These are phyloP conservation scores for Puya raimondii DNA, from an alignment of 176 grass and related monocot species.

Conservation along the genomic window DNA sequence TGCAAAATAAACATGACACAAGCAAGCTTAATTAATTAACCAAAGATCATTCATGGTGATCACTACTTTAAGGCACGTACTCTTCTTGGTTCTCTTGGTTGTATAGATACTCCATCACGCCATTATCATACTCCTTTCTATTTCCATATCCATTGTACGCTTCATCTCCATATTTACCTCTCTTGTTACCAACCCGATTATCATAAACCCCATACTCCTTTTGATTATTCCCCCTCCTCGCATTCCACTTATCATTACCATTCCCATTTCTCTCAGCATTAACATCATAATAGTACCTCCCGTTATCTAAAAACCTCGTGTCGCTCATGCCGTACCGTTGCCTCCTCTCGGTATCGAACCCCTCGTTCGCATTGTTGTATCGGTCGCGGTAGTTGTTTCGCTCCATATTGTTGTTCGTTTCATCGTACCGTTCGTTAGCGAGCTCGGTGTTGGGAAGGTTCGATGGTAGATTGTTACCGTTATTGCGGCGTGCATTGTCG, in stretches of 20 bases:
- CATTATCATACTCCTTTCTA: slow-evolving; percentile 14
- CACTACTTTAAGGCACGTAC: slow-evolving; percentile 14
- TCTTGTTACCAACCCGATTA: background rate
- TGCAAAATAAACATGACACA: too few relatives aligned
- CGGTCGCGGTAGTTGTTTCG: background rate
- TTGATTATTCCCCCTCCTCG: too few relatives aligned
- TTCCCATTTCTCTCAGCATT: slow-evolving; percentile 14
- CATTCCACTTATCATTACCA: background rate
- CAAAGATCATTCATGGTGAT: background rate
- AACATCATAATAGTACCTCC: slow-evolving; percentile 36
- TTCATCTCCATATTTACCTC: background rate
- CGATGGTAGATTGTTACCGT: too few relatives aligned
- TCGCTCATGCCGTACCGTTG: slow-evolving; percentile 36
- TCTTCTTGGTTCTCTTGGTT: background rate
- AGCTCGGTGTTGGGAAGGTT: background rate
- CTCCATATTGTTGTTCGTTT: slow-evolving; percentile 1
- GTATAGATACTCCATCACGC: slow-evolving; percentile 7
- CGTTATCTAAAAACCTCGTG: slow-evolving; percentile 29
- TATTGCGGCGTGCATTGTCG: too few relatives aligned
- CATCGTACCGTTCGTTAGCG: slow-evolving; percentile 1
- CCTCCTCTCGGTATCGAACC: background rate
- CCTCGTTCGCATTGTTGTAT: background rate
- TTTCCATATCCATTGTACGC: slow-evolving; percentile 23
- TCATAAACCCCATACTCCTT: slow-evolving; percentile 9
- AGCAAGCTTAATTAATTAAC: background rate